A percentile compares a stretch with the other conserved stretches of the same genome.
Evolutionary conservation across 177 flowering plant species (phyloP).

Genomic region (Vitis hybrid): DNA sequence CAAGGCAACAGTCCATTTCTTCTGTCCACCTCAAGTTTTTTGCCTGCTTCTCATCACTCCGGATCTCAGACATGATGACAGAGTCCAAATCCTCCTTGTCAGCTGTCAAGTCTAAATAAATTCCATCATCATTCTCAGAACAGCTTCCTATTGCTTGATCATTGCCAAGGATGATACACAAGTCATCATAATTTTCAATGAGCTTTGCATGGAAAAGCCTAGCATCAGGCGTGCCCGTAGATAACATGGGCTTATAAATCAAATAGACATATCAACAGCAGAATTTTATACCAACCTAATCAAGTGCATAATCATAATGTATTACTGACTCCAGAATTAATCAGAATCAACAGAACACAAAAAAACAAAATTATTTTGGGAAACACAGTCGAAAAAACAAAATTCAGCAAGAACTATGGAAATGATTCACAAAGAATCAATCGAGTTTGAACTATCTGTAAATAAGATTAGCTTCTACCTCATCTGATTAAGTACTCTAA

Average conservation of each 20-base stretch:
- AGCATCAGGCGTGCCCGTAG: slow-evolving; percentile 20
- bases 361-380: no score
- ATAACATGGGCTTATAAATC: background rate
- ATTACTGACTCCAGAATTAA: no score
- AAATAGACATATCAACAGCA: background rate
- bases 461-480: no score
- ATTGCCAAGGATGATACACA: slow-evolving; percentile 19
- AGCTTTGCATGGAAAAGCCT: slow-evolving; percentile 11
- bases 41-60: background rate
- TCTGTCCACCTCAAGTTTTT: slow-evolving; percentile 14
- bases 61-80: background rate
- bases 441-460: no score
- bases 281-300: background rate
- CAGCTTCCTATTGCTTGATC: slow-evolving; percentile 10
- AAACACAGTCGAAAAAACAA: no score
- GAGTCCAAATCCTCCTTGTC: slow-evolving; percentile 3
- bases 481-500: no score
- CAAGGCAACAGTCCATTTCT: slow-evolving; percentile 18
- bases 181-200: slow-evolving; percentile 14
- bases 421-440: no score
- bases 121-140: slow-evolving; percentile 7
- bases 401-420: no score
- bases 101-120: background rate
- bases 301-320: background rate
- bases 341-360: no score